phyloP scores from a whole-genome alignment of 2,329 filamentous ascomycete species.

The Beauveria medogensis region DNA sequence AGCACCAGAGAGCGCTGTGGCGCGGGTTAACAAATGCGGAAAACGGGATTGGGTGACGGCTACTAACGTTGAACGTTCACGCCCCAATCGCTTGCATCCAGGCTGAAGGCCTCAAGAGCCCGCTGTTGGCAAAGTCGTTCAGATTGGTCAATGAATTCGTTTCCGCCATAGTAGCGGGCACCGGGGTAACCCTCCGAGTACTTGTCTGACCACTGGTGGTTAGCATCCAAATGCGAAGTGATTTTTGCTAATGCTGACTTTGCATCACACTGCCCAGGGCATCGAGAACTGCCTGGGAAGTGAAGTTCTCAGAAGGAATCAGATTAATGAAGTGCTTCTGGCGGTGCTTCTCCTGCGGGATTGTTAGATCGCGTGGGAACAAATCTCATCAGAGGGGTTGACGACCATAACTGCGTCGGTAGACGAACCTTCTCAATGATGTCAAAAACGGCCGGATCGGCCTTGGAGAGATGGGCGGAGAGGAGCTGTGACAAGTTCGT shows the following conservation, averaged over 20 bases:
- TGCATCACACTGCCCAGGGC: slow-evolving; percentile 92
- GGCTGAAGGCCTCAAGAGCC: slow-evolving; percentile 77
- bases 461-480: slow-evolving; percentile 67
- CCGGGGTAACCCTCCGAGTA: slow-evolving; percentile 98
- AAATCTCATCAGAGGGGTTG: not conserved
- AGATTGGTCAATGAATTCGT: slow-evolving; percentile 88
- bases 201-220: slow-evolving; percentile 57
- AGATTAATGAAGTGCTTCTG: slow-evolving; percentile 99
- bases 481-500: slow-evolving; percentile 53
- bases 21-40: not conserved
- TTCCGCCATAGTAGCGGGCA: slow-evolving; percentile 92
- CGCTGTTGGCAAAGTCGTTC: slow-evolving; percentile 86
- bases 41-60: not conserved
- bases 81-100: slow-evolving; percentile 83
- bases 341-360: slow-evolving; percentile 73
- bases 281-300: slow-evolving; percentile 85
- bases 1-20: slow-evolving; percentile 65
- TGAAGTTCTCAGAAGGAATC: slow-evolving; percentile 93
- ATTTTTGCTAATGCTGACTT: slow-evolving; percentile 45
- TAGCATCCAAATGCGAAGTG: slow-evolving; percentile 17
- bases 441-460: slow-evolving; percentile 77
- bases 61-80: slow-evolving; percentile 86
- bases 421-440: slow-evolving; percentile 77
- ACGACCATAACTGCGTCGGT: not conserved
- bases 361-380: not conserved